Base-by-base conservation (phyloP, 2,329 filamentous ascomycete genomes). In the Cytospora paraplurivora region DNA sequence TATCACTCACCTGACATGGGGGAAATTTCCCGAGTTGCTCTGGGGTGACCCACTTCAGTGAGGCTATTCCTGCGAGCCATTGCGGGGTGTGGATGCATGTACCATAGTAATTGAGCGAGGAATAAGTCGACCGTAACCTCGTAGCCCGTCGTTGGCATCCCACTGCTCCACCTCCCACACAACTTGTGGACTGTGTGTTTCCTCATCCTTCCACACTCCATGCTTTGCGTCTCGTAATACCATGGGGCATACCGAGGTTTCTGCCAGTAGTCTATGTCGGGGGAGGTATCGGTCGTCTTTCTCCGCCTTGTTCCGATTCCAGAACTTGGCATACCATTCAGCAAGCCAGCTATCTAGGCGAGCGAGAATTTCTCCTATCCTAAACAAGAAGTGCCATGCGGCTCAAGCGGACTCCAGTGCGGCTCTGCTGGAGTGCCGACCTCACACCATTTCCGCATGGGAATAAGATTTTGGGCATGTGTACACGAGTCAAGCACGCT, bases 41-140 rank as follows among this genome's bases (percentile, higher is more conserved):
- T 59, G 47, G 51, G 21, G 21, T 33, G 50, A 34, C 50, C 59
- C 51, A 61, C 59, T 38, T 19, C 17, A 32, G 35, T 55, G 51
- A 61, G 37, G 52, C 59, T 61, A 55, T 61, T 55, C 33, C 32
- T 38, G 10, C 53, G 21, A 44, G 8, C 15, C 32, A n/a, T n/a
- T 53, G 44, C 13, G 38, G n/a, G 2, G 7, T 6, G 8, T 17
- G 12, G 32, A 49, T 35, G n/a, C 38, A 15, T n/a, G n/a, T 44
- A 6, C 4, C 12, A 12, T 6, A 61, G 7, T 6, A 61, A 37
- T 61, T 55, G 27, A 61, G 59, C 50, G 58, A 60, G 51, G 27
- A 12, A 54, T 35, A 54, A 6, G 3, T 54, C 50, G 58, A 21
- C 19, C 27, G 35, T 37, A 13, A 11, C 7, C 6, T 17, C n/a